These are phyloP conservation scores for Tuber borchii DNA, from an alignment of 495 filamentous ascomycete genomes.

Conservation along the genomic window DNA sequence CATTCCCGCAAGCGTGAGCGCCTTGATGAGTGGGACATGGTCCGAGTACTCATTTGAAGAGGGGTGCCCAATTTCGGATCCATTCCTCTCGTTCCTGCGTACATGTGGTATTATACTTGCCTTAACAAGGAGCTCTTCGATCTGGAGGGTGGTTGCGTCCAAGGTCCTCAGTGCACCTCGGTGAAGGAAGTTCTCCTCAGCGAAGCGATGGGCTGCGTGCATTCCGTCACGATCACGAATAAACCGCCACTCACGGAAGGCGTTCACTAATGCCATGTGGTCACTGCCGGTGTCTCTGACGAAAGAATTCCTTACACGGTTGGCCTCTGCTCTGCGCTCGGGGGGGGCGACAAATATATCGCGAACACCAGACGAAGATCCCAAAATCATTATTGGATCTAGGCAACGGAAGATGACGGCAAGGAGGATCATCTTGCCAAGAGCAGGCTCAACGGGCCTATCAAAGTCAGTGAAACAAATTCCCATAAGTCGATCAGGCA, in stretches of 20 bases:
- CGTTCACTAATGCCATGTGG: slow-evolving; percentile 52
- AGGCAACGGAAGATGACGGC: slow-evolving; percentile 58
- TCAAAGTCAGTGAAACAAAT: background rate
- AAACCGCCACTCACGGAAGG: slow-evolving; percentile 47
- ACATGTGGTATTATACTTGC: slow-evolving; percentile 46
- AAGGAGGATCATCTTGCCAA: slow-evolving; percentile 56
- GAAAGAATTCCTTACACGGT: slow-evolving; percentile 43
- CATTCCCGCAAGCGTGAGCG: slow-evolving; percentile 48
- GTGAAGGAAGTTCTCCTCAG: slow-evolving; percentile 45
- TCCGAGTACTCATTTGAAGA: slow-evolving; percentile 50
- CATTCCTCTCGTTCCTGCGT: slow-evolving; percentile 26
- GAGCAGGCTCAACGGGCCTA: slow-evolving; percentile 46
- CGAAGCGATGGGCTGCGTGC: slow-evolving; percentile 41
- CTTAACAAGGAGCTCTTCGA: slow-evolving; percentile 47
- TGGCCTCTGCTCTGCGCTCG: slow-evolving; percentile 41
- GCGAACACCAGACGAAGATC: slow-evolving; percentile 44
- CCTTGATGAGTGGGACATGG: slow-evolving; percentile 49
- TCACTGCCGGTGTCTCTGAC: slow-evolving; percentile 48
- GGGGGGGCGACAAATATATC: slow-evolving; percentile 47
- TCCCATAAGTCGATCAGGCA: background rate
- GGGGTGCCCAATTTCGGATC: slow-evolving; percentile 46
- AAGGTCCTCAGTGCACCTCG: slow-evolving; percentile 45
- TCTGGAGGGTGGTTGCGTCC: slow-evolving; percentile 47
- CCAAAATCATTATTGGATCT: slow-evolving; percentile 55
- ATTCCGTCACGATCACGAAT: slow-evolving; percentile 40